Percentiles rank a stretch among this genome's conserved stretches.
Conservation (phyloP, 805 yeast genomes). For the Debaryomyces hansenii region DNA sequence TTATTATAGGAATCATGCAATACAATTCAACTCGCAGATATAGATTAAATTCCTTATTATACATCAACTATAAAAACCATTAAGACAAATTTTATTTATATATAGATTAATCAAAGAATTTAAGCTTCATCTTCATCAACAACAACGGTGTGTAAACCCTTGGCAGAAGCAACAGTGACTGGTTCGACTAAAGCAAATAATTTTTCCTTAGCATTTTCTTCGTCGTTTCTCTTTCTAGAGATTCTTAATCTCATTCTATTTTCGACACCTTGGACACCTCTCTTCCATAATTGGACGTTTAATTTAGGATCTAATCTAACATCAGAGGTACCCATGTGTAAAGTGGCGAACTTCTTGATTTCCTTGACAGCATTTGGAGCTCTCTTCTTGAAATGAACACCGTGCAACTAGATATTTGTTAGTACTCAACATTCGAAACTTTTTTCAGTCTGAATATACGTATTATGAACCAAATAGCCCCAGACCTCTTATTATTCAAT, state of each 20-base stretch:
- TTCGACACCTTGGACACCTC: conserved; percentile 99
- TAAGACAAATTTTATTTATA: conserved; percentile 7
- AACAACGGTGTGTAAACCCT: conserved; percentile 97
- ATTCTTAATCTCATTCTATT: conserved; percentile 97
- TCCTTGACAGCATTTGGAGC: conserved; percentile 99
- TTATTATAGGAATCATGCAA: background rate
- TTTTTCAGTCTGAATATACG: background rate
- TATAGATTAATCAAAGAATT: conserved; percentile 15
- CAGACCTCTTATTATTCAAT: background rate
- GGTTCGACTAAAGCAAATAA: conserved; percentile 98
- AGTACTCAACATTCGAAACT: conserved; percentile 28
- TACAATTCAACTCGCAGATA: background rate
- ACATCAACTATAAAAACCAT: conserved; percentile 11
- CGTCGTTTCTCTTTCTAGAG: conserved; percentile 99
- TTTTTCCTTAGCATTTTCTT: conserved; percentile 98
- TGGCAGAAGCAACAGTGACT: conserved; percentile 89
- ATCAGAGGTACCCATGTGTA: conserved; percentile 99
- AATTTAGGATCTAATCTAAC: conserved; percentile 98
- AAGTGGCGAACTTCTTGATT: conserved; percentile 96
- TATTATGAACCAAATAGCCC: background rate
- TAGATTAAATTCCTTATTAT: conserved; percentile 16
- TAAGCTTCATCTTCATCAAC: conserved; percentile 78
- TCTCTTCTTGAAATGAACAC: conserved; percentile 98
- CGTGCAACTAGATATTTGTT: conserved; percentile 75
- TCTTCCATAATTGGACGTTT: conserved; percentile 98